Evolutionary conservation across 805 yeast genomes (phyloP), one percentile per base, ranked within the genome.

Genomic region (Starmera dryadoides): DNA sequence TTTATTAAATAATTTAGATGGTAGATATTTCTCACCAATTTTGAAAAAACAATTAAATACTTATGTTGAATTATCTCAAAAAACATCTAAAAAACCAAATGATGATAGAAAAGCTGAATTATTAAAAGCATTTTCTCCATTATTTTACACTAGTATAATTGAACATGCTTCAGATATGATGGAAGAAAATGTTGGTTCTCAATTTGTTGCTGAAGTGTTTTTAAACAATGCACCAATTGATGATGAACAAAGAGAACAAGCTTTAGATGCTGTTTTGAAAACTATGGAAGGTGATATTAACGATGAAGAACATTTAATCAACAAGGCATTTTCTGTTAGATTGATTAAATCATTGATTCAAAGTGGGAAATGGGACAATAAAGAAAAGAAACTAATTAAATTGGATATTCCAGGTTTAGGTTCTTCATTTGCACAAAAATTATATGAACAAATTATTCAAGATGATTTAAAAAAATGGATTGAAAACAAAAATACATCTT

Each of bases 81-180:
- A 69, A 43, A 87, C 96, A 2, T 79, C 96, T 15, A 91, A 89
- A 63, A 91, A 91, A 61, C 93, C 88, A 18, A 81, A 79, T 55
- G 79, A 73, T 4, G 79, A 73, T 39, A 81, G 96, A 69, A 77
- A 87, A 60, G 43, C 48, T 11, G 96, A 91, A 65, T 63, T 89
- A 36, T 63, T 79, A 35, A 65, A 69, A 37, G 73, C 68, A 40
- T 84, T 87, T 48, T 62, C 81, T 30, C 93, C 95, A 15, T 52
- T 73, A 34, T 68, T 88, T 42, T 74, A 82, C 52, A 64, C 73
- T 37, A 63, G 76, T 19, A 63, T 88, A 16, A 59, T 66, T 21
- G 69, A 72, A 31, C 60, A 74, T 37, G 66, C 77, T n/a, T 56
- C 63, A 22, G 73, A 66, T 19, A 62, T 85, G 3, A 64, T 87